These are phyloP conservation scores for Fusarium secorum DNA, from an alignment of 2,329 filamentous ascomycete genomes.

Conservation along the genomic window DNA sequence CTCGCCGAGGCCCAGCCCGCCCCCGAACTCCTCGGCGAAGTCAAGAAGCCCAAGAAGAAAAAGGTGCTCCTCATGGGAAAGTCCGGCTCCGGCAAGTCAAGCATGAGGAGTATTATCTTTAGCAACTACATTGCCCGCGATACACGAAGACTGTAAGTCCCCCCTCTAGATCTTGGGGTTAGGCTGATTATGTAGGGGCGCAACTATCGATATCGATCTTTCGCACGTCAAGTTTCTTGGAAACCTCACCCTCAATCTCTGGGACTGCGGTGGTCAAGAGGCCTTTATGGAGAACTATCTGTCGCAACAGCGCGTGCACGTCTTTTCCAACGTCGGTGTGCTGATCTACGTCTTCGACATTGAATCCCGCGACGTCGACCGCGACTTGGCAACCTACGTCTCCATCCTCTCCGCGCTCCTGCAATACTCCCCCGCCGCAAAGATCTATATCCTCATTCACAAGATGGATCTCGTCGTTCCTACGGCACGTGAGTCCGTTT, in stretches of 20 bases:
- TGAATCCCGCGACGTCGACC: constrained; percentile 91
- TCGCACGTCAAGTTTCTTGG: constrained; percentile 99
- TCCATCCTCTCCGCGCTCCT: constrained; percentile 87
- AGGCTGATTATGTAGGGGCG: constrained; percentile 62
- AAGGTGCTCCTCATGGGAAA: constrained; percentile 93
- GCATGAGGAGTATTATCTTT: constrained; percentile 98
- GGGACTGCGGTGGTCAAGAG: constrained; percentile 99
- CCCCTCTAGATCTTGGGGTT: background rate
- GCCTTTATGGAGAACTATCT: constrained; percentile 99
- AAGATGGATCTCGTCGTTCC: constrained; percentile 97
- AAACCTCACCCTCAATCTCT: constrained; percentile 95
- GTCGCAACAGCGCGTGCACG: constrained; percentile 91
- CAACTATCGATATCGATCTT: constrained; percentile 97
- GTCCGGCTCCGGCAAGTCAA: constrained; percentile 96
- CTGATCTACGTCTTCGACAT: constrained; percentile 99
- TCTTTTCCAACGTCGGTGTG: constrained; percentile 95
- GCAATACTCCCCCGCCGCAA: constrained; percentile 81
- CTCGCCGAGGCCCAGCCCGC: constrained; percentile 42
- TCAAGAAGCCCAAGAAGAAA: constrained; percentile 81
- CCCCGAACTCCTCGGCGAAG: constrained; percentile 55
- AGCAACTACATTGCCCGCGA: constrained; percentile 98
- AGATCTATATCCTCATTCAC: constrained; percentile 95
- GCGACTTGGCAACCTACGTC: constrained; percentile 90
- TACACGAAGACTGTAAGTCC: constrained; percentile 76
- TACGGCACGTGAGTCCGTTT: constrained; percentile 79